Base-by-base conservation (phyloP, 305 asterid species). In the Stenogyne calaminthoides region DNA sequence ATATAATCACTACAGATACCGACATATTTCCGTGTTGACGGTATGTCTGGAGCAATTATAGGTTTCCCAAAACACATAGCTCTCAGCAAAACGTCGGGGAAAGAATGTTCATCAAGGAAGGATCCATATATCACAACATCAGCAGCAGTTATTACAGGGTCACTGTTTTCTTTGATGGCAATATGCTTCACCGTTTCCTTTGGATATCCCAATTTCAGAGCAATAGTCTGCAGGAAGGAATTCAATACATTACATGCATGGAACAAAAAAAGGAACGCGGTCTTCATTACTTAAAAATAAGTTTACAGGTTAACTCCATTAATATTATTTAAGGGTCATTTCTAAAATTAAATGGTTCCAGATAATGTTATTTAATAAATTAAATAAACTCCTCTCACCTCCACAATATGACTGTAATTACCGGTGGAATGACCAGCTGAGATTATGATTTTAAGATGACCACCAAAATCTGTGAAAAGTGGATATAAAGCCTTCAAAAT, bases 41-140 rank as follows among this genome's bases (percentile, higher is more conserved):
- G 83, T 75, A 91, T 79, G 76, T 91, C 92, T 6, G 99, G 98
- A 64, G 97, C 97, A 49, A 95, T 74, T 71, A 88, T 75, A 67
- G 97, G 96, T 78, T 93, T 95, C 89, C 77, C 91, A 0, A 85
- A 80, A 80, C 92, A 86, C 99, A 95, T 91, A 58, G 99, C 91
- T 86, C 85, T 93, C 72, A 87, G 87, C 89, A 93, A 84, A 78
- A 83, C 81, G 70, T 73, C 84, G 2, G 98, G 98, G 83, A 95
- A n/a, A 66, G 91, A 78, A 55, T 79, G 88, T 73, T 88, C 97
- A 51, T 93, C 98, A 1, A 80, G 89, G 77, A 95, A 91, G 57
- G 99, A 89, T 71, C 98, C 92, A 71, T 93, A 93, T 74, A 95
- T 85, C 77, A 89, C 96, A 72, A 91, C 76, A 85, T 91, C 97